phyloP scores from a whole-genome alignment of 1,139 yeast genomes.

The Hanseniaspora gamundiae region DNA sequence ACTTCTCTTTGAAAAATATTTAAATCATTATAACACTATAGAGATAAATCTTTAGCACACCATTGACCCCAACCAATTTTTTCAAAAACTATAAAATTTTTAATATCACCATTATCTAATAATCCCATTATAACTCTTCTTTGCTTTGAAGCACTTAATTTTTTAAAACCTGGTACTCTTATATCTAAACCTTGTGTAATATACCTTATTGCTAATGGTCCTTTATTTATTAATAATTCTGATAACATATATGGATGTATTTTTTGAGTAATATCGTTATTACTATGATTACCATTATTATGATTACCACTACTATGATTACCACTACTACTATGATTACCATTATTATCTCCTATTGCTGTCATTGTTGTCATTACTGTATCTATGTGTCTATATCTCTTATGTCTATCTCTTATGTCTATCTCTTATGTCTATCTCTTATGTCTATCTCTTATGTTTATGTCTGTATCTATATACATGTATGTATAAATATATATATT shows the following conservation, averaged over 20 bases:
- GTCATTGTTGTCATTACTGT: neutral
- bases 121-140: conserved; percentile 84
- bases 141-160: conserved; percentile 74
- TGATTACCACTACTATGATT: neutral
- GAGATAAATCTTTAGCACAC: conserved; percentile 58
- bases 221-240: conserved; percentile 50
- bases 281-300: neutral
- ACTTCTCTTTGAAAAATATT: neutral
- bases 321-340: neutral
- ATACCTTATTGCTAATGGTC: conserved; percentile 85
- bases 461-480: too few relatives aligned
- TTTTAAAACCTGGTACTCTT: conserved; percentile 72
- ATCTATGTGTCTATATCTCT: neutral
- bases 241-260: conserved; percentile 6
- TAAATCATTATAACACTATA: conserved; percentile 4
- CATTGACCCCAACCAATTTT: conserved; percentile 98
- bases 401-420: neutral
- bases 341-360: neutral
- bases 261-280: conserved; percentile 3
- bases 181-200: conserved; percentile 66
- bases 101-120: conserved; percentile 58
- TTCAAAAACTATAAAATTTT: conserved; percentile 62
- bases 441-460: too few relatives aligned
- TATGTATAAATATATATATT: too few relatives aligned
- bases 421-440: neutral